phyloP scores from a whole-genome alignment of 495 filamentous ascomycete genomes.

The Neurospora pannonica region DNA sequence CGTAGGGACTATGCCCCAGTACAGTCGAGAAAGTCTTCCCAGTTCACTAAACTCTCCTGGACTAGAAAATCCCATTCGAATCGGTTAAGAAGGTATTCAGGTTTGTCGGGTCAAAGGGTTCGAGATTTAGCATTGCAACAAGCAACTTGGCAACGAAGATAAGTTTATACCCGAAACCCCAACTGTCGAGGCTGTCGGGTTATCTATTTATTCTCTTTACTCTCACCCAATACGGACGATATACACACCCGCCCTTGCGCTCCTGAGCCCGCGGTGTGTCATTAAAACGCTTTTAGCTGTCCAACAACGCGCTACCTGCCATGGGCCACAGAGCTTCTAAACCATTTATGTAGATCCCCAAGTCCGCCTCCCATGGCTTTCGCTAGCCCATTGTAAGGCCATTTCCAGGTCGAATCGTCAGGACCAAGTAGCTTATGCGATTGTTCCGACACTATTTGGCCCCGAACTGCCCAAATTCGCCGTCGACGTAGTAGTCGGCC shows the following conservation, averaged over 20 bases:
- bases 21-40: neutral
- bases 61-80: neutral
- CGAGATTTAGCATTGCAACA: neutral
- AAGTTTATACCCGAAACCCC: neutral
- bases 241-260: neutral
- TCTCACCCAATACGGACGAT: neutral
- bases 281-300: neutral
- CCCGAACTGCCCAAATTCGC: neutral
- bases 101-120: neutral
- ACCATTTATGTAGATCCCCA: neutral
- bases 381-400: neutral
- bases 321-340: neutral
- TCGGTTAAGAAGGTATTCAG: neutral
- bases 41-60: neutral
- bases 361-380: neutral
- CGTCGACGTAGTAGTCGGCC: neutral
- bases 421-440: neutral
- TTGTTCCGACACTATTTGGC: neutral
- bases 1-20: neutral
- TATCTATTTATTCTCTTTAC: neutral
- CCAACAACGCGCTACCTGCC: neutral
- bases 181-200: neutral
- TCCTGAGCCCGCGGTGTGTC: neutral
- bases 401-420: neutral
- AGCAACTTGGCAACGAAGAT: neutral